Percentiles rank a stretch among this genome's conserved stretches.
phyloP scores from a whole-genome alignment of 306 rosid species.

The Prunus davidiana region DNA sequence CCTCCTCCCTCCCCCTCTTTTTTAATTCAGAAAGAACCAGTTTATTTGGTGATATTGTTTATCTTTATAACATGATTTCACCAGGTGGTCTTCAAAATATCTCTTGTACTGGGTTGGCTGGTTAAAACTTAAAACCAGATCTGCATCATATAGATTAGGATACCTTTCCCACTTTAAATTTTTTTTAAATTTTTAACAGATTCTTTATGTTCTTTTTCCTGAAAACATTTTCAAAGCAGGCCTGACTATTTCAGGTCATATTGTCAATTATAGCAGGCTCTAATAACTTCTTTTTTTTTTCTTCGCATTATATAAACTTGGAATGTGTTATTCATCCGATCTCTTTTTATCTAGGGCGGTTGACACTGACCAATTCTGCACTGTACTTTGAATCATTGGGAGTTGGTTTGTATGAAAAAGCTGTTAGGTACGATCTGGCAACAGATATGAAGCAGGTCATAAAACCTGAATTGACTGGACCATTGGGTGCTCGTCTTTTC shows the following conservation, averaged over 20 bases:
- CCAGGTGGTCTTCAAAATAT: too few species aligned
- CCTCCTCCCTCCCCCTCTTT: too few species aligned
- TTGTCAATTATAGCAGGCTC: neutral
- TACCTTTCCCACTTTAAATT: neutral
- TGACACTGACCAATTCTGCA: conserved; percentile 79
- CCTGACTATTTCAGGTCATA: neutral
- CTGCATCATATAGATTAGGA: neutral
- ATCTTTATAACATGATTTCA: too few species aligned
- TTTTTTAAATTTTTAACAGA: neutral
- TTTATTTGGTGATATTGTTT: too few species aligned
- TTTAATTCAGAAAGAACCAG: too few species aligned
- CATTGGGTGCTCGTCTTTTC: conserved; percentile 92
- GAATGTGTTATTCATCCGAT: neutral
- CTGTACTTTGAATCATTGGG: conserved; percentile 87
- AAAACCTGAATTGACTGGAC: conserved; percentile 91
- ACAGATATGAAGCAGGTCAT: conserved; percentile 74
- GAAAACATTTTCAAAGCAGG: neutral
- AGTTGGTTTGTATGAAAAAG: conserved; percentile 78
- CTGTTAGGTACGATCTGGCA: conserved; percentile 76
- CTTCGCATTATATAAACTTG: neutral
- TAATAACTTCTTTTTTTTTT: neutral
- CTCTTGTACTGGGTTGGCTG: too few species aligned
- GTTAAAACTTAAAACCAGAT: neutral
- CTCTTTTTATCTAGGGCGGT: conserved; percentile 62
- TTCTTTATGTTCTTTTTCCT: neutral